Conservation (phyloP, 768 basidiomycete genomes). For the Mrakia blollopis region DNA sequence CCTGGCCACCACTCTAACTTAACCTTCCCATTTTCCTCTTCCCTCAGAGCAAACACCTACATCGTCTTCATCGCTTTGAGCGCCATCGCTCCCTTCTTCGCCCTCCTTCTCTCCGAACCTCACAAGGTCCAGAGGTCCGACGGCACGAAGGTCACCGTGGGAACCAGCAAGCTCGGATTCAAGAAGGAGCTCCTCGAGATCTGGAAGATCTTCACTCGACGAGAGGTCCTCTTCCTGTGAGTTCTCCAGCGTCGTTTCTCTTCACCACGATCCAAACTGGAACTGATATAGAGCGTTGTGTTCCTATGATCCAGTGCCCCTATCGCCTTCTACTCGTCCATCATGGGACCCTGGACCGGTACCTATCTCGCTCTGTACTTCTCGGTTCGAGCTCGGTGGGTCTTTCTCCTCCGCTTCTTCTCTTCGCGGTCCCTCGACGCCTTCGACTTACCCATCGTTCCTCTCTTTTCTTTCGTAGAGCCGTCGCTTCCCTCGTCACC, state of each 20-base stretch:
- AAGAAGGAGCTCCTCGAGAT: conserved; percentile 16
- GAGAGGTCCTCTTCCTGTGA: conserved; percentile 28
- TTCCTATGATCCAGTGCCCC: conserved; percentile 25
- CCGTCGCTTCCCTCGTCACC: conserved; percentile 29
- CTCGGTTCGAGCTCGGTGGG: conserved; percentile 20
- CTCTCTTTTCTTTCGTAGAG: not conserved
- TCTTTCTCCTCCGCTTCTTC: too few relatives aligned
- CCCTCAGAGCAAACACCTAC: not conserved
- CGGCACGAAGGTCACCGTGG: conserved; percentile 10
- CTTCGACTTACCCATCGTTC: not conserved
- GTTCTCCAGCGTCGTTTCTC: too few relatives aligned
- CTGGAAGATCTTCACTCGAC: not conserved
- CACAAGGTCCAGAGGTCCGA: conserved; percentile 25
- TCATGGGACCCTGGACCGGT: conserved; percentile 22
- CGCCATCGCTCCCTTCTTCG: conserved; percentile 16
- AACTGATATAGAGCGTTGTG: too few relatives aligned
- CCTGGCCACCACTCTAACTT: too few relatives aligned
- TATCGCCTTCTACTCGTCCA: conserved; percentile 21
- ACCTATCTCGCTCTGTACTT: conserved; percentile 31
- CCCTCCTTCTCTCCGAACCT: conserved; percentile 27
- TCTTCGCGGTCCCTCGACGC: not conserved
- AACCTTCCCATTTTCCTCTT: too few relatives aligned
- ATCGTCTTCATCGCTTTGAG: conserved; percentile 31
- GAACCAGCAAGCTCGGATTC: conserved; percentile 21
- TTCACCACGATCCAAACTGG: too few relatives aligned